phyloP scores from a whole-genome alignment of 352 stramenopile genomes.

The Phytopythium sindhum region DNA sequence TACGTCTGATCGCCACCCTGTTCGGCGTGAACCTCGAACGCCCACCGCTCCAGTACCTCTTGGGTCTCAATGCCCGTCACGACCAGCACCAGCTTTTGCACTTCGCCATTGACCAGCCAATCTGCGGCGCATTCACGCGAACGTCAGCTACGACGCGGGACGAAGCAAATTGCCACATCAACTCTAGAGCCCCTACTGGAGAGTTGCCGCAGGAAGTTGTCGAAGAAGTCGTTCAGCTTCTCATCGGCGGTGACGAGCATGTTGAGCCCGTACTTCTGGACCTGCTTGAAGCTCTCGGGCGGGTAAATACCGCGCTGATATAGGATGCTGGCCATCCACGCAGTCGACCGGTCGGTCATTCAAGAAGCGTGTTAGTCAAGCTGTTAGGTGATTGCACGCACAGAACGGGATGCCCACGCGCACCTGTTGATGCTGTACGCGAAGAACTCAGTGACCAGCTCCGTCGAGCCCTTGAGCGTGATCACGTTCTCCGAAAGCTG shows the following conservation, averaged over 20 bases:
- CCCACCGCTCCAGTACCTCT: conserved; percentile 98
- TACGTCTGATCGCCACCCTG: conserved; percentile 34
- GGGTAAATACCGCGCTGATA: conserved; percentile 98
- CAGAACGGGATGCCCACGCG: background rate
- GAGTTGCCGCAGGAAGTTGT: conserved; percentile 91
- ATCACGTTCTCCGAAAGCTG: conserved; percentile 93
- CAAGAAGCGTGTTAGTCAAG: background rate
- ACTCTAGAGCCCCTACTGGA: conserved; percentile 44
- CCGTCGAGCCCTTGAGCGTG: conserved; percentile 97
- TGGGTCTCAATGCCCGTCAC: conserved; percentile 96
- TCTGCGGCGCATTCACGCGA: conserved; percentile 28
- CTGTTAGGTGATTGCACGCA: background rate
- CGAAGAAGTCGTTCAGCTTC: conserved; percentile 94
- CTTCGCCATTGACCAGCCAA: conserved; percentile 94
- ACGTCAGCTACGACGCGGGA: background rate
- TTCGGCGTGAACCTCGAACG: conserved; percentile 95
- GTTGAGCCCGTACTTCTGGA: conserved; percentile 97
- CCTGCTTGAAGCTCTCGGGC: conserved; percentile 96
- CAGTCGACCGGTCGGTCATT: no score
- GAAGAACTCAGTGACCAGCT: conserved; percentile 99
- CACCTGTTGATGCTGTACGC: conserved; percentile 98
- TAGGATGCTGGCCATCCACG: conserved; percentile 72
- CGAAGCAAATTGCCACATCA: background rate
- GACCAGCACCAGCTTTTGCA: conserved; percentile 97
- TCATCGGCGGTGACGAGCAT: conserved; percentile 98